These are phyloP conservation scores for Geosmithia flava DNA, from an alignment of 2,329 filamentous ascomycete species.

Conservation along the genomic window DNA sequence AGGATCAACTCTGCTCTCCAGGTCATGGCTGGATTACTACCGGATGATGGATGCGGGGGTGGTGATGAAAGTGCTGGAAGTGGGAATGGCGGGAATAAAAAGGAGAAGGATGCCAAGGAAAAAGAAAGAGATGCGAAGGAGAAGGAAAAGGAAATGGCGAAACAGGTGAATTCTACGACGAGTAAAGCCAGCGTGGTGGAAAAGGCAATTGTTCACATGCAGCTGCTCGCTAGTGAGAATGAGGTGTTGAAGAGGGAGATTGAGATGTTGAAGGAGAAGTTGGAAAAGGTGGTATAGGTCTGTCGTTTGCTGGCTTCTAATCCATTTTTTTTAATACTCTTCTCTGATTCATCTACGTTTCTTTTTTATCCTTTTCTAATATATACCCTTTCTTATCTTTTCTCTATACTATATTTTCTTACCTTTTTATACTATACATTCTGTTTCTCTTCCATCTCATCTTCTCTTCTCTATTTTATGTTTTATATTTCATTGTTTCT, in stretches of 20 bases:
- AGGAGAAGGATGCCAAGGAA: constrained; percentile 35
- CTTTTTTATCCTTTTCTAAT: neutral
- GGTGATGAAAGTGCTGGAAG: no score
- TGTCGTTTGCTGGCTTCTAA: neutral
- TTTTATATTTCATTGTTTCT: no score
- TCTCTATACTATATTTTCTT: neutral
- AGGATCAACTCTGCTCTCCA: constrained; percentile 89
- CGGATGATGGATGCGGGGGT: constrained; percentile 40
- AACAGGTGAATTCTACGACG: constrained; percentile 42
- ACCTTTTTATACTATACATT: neutral
- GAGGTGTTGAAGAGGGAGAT: constrained; percentile 53
- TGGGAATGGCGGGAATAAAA: constrained; percentile 32
- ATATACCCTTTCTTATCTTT: neutral
- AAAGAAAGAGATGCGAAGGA: neutral
- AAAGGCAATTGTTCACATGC: constrained; percentile 91
- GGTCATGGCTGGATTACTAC: constrained; percentile 81
- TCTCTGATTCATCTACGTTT: neutral
- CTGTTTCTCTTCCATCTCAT: neutral
- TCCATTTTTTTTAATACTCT: neutral
- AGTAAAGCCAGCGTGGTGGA: constrained; percentile 98
- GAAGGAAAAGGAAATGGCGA: neutral
- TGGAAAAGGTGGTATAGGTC: constrained; percentile 11
- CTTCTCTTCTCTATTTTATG: neutral
- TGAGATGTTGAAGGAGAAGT: constrained; percentile 16
- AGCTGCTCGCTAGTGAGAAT: constrained; percentile 65